phyloP scores from a whole-genome alignment of 345 rosid species.

The Limnanthes douglasii region DNA sequence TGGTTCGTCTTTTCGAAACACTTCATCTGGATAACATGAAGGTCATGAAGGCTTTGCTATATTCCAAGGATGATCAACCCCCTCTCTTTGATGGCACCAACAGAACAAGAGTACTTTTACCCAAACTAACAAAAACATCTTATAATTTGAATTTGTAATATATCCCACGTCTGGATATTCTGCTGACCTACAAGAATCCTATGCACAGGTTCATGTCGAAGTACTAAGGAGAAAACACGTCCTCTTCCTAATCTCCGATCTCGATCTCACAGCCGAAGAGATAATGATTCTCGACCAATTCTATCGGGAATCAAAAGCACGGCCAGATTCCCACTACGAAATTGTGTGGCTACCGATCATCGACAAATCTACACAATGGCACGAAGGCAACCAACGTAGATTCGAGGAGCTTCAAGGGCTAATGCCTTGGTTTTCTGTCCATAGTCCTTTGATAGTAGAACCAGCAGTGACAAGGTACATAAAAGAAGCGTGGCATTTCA shows the following conservation, averaged over 20 bases:
- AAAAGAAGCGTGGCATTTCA: slow-evolving; percentile 49
- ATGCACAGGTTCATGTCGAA: slow-evolving; percentile 28
- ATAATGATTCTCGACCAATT: slow-evolving; percentile 20
- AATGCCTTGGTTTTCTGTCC: slow-evolving; percentile 54
- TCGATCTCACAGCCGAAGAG: slow-evolving; percentile 24
- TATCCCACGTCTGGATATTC: too few relatives aligned
- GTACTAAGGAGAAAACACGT: slow-evolving; percentile 34
- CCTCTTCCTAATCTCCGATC: slow-evolving; percentile 40
- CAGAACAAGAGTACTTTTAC: slow-evolving; percentile 26
- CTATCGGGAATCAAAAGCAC: slow-evolving; percentile 25
- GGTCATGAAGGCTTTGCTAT: slow-evolving; percentile 39
- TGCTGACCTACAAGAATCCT: too few relatives aligned
- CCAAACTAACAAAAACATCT: not conserved
- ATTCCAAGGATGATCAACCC: slow-evolving; percentile 28
- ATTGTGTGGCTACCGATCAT: slow-evolving; percentile 52
- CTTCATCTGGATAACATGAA: slow-evolving; percentile 52
- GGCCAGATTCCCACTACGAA: slow-evolving; percentile 33
- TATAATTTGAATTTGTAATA: too few relatives aligned
- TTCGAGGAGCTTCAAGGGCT: slow-evolving; percentile 14
- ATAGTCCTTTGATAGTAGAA: slow-evolving; percentile 32
- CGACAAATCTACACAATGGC: slow-evolving; percentile 21
- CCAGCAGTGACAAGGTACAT: slow-evolving; percentile 33
- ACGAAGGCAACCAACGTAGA: slow-evolving; percentile 6
- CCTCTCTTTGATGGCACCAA: slow-evolving; percentile 39
- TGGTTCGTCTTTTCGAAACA: slow-evolving; percentile 28